These are phyloP conservation scores for Tetrahymena thermophila DNA, from an alignment of 73 alveolate species.

Conservation along the genomic window DNA sequence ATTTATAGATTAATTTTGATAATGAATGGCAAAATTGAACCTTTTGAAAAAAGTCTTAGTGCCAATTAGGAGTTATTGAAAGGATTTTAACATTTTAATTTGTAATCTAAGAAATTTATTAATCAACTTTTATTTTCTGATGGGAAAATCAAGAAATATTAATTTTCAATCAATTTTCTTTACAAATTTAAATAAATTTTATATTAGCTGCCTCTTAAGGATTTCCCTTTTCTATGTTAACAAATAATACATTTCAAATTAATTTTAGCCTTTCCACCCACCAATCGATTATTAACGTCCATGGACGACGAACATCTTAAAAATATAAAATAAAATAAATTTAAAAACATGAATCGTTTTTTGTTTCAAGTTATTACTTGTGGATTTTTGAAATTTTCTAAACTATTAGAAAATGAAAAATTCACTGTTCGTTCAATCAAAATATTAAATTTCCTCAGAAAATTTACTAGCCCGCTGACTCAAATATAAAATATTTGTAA, in stretches of 20 bases:
- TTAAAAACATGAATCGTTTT: not conserved
- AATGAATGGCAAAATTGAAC: not conserved
- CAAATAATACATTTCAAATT: not conserved
- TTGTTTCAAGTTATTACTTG: not conserved
- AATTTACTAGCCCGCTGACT: not conserved
- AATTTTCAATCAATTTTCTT: not conserved
- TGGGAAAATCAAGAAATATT: not conserved
- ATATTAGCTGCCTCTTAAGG: not conserved
- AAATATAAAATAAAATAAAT: no score
- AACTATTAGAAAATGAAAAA: not conserved
- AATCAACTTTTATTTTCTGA: not conserved
- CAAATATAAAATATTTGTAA: not conserved
- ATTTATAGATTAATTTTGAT: not conserved
- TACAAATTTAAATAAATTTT: not conserved
- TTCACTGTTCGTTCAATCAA: not conserved
- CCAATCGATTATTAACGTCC: not conserved
- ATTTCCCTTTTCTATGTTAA: not conserved
- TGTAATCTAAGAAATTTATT: not conserved
- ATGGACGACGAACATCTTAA: not conserved
- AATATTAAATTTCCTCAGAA: not conserved
- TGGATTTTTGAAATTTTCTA: not conserved
- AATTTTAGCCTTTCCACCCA: not conserved
- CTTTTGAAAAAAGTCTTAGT: not conserved
- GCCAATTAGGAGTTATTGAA: not conserved
- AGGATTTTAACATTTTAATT: not conserved